Percentiles rank a stretch among this genome's conserved stretches.
Conservation (phyloP, 2,329 filamentous ascomycete species). For the Pyrenochaeta sp. region DNA sequence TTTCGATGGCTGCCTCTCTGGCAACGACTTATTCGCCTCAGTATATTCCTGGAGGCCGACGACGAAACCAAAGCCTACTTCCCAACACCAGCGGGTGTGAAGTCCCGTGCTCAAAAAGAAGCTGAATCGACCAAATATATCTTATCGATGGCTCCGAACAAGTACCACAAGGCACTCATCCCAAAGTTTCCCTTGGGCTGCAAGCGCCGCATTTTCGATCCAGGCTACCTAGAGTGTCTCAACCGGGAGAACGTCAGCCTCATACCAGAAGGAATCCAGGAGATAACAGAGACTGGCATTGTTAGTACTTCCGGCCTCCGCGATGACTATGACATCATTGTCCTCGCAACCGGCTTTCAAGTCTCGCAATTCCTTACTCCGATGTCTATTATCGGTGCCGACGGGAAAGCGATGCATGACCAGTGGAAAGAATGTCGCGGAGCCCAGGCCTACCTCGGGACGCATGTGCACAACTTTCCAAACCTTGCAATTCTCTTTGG, state of each 20-base stretch:
- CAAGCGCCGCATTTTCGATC: slow-evolving; percentile 28
- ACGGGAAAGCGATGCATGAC: slow-evolving; percentile 22
- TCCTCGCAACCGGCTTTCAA: slow-evolving; percentile 49
- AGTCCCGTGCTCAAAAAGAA: slow-evolving; percentile 11
- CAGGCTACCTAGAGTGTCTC: slow-evolving; percentile 35
- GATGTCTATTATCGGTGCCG: slow-evolving; percentile 41
- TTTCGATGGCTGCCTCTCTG: slow-evolving; percentile 49
- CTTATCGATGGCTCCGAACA: slow-evolving; percentile 23
- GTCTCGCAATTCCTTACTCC: slow-evolving; percentile 47
- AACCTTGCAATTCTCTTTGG: slow-evolving; percentile 37
- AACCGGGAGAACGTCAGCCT: slow-evolving; percentile 28
- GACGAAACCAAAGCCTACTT: slow-evolving; percentile 20
- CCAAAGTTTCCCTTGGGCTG: slow-evolving; percentile 43
- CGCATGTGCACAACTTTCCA: slow-evolving; percentile 30
- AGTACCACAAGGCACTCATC: slow-evolving; percentile 34
- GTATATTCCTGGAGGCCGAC: slow-evolving; percentile 22
- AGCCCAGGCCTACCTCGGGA: slow-evolving; percentile 30
- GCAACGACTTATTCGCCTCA: slow-evolving; percentile 13
- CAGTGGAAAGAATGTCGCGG: slow-evolving; percentile 27
- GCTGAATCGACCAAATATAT: slow-evolving; percentile 31
- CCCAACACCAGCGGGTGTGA: slow-evolving; percentile 4
- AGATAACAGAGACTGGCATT: slow-evolving; percentile 28
- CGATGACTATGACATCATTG: slow-evolving; percentile 42
- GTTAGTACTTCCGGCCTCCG: slow-evolving; percentile 17
- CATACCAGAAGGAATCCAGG: slow-evolving; percentile 28